A percentile compares a stretch with the other conserved stretches of the same genome.
Evolutionary conservation across 1,284 basidiomycete species (phyloP).

Genomic region (Sparassis latifolia): DNA sequence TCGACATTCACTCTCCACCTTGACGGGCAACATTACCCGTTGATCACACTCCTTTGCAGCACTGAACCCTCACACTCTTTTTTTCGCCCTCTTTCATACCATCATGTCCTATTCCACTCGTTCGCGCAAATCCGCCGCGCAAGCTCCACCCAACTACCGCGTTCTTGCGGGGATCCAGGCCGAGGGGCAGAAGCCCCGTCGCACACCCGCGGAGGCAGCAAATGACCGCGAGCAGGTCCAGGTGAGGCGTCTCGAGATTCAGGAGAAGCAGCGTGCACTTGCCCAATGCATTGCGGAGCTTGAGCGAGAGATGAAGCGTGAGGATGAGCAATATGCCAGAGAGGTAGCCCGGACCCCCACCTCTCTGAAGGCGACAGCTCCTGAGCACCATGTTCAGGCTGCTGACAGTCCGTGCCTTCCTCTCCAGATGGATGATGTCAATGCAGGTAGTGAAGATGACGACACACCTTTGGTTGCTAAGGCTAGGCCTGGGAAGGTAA

Average conservation of each 20-base stretch:
- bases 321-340: neutral
- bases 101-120: neutral
- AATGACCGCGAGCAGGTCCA: neutral
- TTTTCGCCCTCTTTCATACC: too few relatives aligned
- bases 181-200: neutral
- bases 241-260: neutral
- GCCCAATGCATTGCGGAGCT: neutral
- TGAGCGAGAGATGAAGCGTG: neutral
- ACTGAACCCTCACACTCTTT: neutral
- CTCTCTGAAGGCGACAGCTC: neutral
- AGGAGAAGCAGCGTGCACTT: neutral
- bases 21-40: too few relatives aligned
- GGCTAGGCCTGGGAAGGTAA: neutral
- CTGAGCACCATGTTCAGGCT: neutral
- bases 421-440: neutral
- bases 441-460: neutral
- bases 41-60: neutral
- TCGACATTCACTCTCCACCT: too few relatives aligned
- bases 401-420: too few relatives aligned
- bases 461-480: neutral
- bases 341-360: neutral
- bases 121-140: neutral
- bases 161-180: neutral
- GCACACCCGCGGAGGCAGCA: neutral
- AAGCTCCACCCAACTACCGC: neutral